Evolutionary conservation across 176 grass and related monocot genomes (phyloP), one percentile per base, ranked within the genome.

Genomic region (Areca catechu): DNA sequence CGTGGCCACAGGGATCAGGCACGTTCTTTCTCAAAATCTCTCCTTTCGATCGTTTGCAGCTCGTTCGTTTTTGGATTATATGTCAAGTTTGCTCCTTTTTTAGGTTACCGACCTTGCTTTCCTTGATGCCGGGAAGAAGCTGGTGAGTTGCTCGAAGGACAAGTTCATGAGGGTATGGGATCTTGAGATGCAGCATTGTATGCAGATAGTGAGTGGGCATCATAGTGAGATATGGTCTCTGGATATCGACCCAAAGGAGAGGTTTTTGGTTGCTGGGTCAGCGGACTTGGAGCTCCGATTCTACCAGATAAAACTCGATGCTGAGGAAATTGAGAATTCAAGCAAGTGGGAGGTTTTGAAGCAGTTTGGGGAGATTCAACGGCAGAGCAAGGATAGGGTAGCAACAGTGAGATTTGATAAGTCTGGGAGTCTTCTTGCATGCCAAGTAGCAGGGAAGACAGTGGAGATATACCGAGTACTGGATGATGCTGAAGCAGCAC

Each of bases 101-200:
- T 6, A 96, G 91, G 86, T 96, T 12, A 96, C 91, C 0, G 91
- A 86, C 70, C 82, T 96, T 27, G 53, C 65, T 62, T 96, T 96
- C 66, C 56, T 96, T 29, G 91, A 90, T 74, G 81, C 82, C 22
- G 91, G 86, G n/a, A 96, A 90, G 80, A 96, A 96, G 63, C 77
- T 96, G 24, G 77, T 90, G 73, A 96, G 77, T 72, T 84, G 86
- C 65, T 96, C 91, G 37, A 96, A 96, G 78, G 91, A 96, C 60
- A 96, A 86, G 55, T 90, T 96, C 19, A 86, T 96, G 63, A 80
- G 86, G 54, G 91, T 96, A 17, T 96, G 91, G 91, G 91, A 96
- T 70, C 86, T 96, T 19, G 91, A 96, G 5, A 82, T 83, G 1
- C 86, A 96, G 67, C 91, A 90, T 20, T 96, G 91, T 54, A 76